A percentile compares a stretch with the other conserved stretches of the same genome.
Evolutionary conservation across 1,284 basidiomycete genomes (phyloP).

Genomic region (Ceratobasidium theobromae): DNA sequence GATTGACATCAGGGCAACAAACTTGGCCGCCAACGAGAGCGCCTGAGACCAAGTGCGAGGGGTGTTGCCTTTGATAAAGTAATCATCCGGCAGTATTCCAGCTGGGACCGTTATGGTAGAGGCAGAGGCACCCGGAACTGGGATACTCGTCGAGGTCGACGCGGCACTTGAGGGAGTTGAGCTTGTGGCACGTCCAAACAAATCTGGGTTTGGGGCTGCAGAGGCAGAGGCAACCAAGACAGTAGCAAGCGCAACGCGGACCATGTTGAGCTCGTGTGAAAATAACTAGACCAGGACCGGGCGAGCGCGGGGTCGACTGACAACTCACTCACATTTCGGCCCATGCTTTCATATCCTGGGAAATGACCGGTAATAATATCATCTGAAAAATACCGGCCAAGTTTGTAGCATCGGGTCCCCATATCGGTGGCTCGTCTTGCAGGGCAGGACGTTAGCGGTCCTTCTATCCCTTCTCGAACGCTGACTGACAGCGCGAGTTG

Average conservation of each 20-base stretch:
- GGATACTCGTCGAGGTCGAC: not conserved
- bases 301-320: not conserved
- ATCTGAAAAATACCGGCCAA: too few species aligned
- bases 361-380: not conserved
- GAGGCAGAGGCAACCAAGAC: constrained; percentile 14
- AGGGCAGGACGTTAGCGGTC: not conserved
- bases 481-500: not conserved
- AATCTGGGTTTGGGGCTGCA: constrained; percentile 4
- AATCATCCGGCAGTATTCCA: constrained; percentile 16
- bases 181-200: constrained; percentile 5
- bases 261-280: constrained; percentile 1
- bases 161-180: not conserved
- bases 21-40: constrained; percentile 19
- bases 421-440: too few species aligned
- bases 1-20: constrained; percentile 20
- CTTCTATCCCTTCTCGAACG: constrained; percentile 17
- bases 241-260: constrained; percentile 26
- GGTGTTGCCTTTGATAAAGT: constrained; percentile 15
- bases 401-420: too few species aligned
- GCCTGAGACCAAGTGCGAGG: constrained; percentile 26
- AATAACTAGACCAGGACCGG: not conserved
- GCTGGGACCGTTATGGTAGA: constrained; percentile 7
- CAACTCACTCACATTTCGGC: not conserved
- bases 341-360: constrained; percentile 19
- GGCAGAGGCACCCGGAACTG: not conserved